Conservation (phyloP, 1,284 basidiomycete species). For the Puccinia polysora region DNA sequence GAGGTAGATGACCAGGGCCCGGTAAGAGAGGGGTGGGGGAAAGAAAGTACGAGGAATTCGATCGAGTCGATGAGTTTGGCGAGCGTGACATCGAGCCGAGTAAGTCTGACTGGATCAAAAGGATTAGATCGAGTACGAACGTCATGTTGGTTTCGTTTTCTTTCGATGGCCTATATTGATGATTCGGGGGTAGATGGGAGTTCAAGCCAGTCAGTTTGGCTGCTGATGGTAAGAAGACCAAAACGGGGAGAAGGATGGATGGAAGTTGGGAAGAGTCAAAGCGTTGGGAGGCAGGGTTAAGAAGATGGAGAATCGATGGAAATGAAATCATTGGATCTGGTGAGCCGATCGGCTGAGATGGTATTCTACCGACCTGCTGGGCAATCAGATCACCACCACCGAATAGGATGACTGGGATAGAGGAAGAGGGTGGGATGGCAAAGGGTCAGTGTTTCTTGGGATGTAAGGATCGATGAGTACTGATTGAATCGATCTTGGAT, state of each 20-base stretch:
- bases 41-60: neutral
- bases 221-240: neutral
- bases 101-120: too few relatives aligned
- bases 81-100: neutral
- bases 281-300: too few relatives aligned
- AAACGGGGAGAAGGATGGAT: neutral
- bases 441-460: neutral
- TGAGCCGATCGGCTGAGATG: too few relatives aligned
- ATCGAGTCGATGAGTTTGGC: neutral
- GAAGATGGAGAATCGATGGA: too few relatives aligned
- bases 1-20: neutral
- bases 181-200: neutral
- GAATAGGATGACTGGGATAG: slow-evolving; percentile 16
- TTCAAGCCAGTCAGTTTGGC: neutral
- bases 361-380: slow-evolving; percentile 36
- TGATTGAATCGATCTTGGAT: neutral
- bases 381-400: slow-evolving; percentile 37
- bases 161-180: slow-evolving; percentile 7
- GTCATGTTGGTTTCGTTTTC: slow-evolving; percentile 30
- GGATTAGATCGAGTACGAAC: slow-evolving; percentile 12
- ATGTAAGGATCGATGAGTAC: too few relatives aligned
- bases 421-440: neutral
- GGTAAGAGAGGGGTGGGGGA: neutral
- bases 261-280: neutral
- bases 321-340: too few relatives aligned